Evolutionary conservation across 805 yeast genomes (phyloP).

Genomic region (Saccharomyces eubayanus): DNA sequence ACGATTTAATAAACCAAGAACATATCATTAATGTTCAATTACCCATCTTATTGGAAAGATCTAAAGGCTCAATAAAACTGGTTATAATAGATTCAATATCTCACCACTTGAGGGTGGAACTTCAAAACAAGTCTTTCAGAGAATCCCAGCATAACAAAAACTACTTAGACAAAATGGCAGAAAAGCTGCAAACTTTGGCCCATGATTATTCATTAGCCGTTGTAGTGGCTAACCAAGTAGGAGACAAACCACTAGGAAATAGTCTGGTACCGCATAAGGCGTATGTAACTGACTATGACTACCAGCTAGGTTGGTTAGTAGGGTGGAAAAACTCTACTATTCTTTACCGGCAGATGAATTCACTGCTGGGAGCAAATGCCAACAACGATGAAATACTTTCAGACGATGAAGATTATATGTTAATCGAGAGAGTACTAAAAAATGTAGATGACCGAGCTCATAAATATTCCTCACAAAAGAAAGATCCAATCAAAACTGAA

Average conservation of each 20-base stretch:
- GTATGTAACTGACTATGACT: constrained; percentile 37
- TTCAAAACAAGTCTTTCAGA: constrained; percentile 33
- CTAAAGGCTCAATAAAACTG: constrained; percentile 37
- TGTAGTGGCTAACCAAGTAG: constrained; percentile 71
- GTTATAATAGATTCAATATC: constrained; percentile 76
- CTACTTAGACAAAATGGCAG: constrained; percentile 38
- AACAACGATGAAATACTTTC: constrained; percentile 17
- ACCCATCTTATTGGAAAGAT: constrained; percentile 43
- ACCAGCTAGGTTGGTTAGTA: constrained; percentile 61
- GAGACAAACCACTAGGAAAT: constrained; percentile 39
- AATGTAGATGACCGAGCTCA: background rate
- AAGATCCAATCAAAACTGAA: background rate
- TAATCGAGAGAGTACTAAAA: constrained; percentile 16
- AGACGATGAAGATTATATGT: constrained; percentile 24
- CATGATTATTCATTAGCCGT: constrained; percentile 45
- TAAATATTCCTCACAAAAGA: background rate
- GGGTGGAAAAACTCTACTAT: constrained; percentile 60
- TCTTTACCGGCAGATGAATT: constrained; percentile 21
- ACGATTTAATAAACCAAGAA: constrained; percentile 64
- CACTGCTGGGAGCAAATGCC: background rate
- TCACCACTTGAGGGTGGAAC: constrained; percentile 66
- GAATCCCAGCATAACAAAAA: constrained; percentile 35
- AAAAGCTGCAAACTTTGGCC: constrained; percentile 44
- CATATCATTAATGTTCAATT: constrained; percentile 63
- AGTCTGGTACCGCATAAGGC: constrained; percentile 9